Evolutionary conservation across 495 filamentous ascomycete species (phyloP).

Genomic region (Choiromyces venosus): DNA sequence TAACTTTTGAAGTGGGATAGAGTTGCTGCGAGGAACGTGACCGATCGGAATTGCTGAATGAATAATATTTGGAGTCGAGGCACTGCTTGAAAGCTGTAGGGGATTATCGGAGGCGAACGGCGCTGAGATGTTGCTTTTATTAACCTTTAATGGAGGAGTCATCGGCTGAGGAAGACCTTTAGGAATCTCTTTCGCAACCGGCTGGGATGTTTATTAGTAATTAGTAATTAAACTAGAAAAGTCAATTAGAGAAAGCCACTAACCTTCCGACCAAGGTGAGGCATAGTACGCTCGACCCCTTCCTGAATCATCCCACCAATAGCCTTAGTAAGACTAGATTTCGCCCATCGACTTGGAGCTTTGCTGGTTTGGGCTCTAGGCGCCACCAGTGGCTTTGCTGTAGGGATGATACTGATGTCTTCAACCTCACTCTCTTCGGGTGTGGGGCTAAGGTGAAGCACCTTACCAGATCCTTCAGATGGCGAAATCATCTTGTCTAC

Average conservation of each 20-base stretch:
- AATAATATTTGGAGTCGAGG: conserved; percentile 20
- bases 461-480: neutral
- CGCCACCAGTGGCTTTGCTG: neutral
- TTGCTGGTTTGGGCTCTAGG: neutral
- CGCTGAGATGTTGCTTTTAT: conserved; percentile 17
- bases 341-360: neutral
- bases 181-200: neutral
- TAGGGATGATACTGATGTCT: neutral
- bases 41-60: conserved; percentile 13
- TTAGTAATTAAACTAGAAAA: neutral
- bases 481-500: neutral
- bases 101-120: conserved; percentile 28
- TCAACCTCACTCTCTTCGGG: neutral
- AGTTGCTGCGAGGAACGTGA: neutral
- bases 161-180: neutral
- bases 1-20: neutral
- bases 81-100: conserved; percentile 14
- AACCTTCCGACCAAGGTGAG: neutral
- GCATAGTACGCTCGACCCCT: neutral
- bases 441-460: neutral
- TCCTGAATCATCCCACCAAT: neutral
- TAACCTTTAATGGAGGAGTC: neutral
- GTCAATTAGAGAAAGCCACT: neutral
- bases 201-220: neutral
- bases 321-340: neutral